phyloP scores from a whole-genome alignment of 2,329 filamentous ascomycete species.

The Fusarium veterinarium region DNA sequence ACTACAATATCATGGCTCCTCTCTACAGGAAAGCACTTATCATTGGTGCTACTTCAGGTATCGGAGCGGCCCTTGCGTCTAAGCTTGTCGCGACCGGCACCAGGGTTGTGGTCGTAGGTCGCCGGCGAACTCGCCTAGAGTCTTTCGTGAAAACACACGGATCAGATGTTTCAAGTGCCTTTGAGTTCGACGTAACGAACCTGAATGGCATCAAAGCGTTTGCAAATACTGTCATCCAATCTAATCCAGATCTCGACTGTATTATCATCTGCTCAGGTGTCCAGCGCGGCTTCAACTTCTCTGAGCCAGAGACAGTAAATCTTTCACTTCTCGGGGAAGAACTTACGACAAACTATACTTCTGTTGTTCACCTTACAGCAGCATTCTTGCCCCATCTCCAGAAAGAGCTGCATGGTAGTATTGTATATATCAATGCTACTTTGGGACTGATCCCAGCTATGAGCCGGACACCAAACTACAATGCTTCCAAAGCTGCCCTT shows the following conservation, averaged over 20 bases:
- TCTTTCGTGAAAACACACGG: not conserved
- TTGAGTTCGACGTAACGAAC: not conserved
- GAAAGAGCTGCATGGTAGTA: not conserved
- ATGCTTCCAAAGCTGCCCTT: not conserved
- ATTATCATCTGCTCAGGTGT: not conserved
- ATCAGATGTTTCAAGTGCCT: not conserved
- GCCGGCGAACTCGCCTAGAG: not conserved
- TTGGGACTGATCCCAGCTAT: not conserved
- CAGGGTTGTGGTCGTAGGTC: not conserved
- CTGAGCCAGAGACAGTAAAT: not conserved
- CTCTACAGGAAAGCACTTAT: not conserved
- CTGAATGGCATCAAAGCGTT: not conserved
- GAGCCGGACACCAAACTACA: not conserved
- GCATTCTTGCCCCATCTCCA: not conserved
- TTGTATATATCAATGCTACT: not conserved
- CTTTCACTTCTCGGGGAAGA: not conserved
- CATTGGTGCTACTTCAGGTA: not conserved
- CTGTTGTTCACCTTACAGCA: not conserved
- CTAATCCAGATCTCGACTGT: not conserved
- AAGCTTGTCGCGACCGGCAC: not conserved
- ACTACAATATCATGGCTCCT: not conserved
- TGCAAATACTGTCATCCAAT: not conserved
- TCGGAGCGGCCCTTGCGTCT: not conserved
- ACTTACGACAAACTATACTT: constrained; percentile 1
- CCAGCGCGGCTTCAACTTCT: not conserved